phyloP scores from a whole-genome alignment of 2,329 filamentous ascomycete genomes.

The Purpureocillium takamizusanense region DNA sequence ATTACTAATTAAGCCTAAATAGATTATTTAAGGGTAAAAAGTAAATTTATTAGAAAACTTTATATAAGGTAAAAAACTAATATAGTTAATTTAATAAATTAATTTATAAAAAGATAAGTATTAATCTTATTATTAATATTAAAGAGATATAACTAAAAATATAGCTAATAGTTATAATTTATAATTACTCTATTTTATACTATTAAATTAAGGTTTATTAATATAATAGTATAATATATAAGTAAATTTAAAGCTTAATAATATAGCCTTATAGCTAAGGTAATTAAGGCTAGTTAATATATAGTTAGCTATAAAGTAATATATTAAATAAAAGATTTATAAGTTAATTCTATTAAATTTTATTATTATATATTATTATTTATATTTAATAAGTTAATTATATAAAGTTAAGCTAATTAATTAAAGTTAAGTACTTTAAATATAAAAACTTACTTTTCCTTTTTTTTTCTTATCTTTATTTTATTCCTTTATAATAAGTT shows the following conservation, averaged over 20 bases:
- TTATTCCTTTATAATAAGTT: too few relatives aligned
- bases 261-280: too few relatives aligned
- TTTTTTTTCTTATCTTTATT: too few relatives aligned
- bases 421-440: too few relatives aligned
- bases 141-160: too few relatives aligned
- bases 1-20: neutral
- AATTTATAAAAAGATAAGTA: neutral
- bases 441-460: too few relatives aligned
- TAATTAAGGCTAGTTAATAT: neutral
- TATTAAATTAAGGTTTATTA: neutral
- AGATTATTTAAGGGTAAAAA: conserved; percentile 1
- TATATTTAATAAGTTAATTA: neutral
- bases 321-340: neutral
- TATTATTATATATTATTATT: neutral
- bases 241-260: neutral
- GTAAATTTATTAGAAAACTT: too few relatives aligned
- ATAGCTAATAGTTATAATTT: too few relatives aligned
- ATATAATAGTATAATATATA: neutral
- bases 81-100: too few relatives aligned
- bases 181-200: neutral
- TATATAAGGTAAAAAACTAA: too few relatives aligned
- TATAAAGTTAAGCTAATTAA: neutral
- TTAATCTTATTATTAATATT: too few relatives aligned
- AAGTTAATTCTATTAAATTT: neutral
- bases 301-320: neutral